Conservation (phyloP, 140 eudicot species). For the Stevia rebaudiana region DNA sequence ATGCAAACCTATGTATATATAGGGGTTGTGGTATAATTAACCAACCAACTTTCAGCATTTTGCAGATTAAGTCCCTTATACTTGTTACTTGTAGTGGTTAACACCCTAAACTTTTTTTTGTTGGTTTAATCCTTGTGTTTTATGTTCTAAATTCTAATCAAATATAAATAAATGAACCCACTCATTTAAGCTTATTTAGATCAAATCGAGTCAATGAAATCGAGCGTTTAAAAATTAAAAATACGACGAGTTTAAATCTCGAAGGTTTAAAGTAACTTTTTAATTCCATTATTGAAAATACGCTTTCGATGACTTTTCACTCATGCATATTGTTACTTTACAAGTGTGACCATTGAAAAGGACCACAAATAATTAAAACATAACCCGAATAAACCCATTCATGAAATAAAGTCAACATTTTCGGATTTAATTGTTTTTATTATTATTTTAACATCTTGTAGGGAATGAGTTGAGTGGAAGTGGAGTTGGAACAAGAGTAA, state of each 20-base stretch:
- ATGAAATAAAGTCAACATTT: neutral
- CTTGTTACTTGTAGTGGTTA: no score
- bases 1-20: no score
- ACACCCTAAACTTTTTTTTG: no score
- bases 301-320: neutral
- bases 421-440: neutral
- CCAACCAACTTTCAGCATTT: no score
- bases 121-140: no score
- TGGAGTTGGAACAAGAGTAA: conserved; percentile 68
- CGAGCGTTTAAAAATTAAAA: no score
- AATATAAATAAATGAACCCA: no score
- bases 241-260: neutral
- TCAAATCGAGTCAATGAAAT: no score
- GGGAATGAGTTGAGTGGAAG: conserved; percentile 82
- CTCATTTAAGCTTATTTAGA: neutral
- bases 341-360: neutral
- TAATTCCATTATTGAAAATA: neutral
- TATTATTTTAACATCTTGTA: conserved; percentile 22
- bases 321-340: neutral
- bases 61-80: no score
- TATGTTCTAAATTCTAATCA: no score
- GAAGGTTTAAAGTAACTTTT: neutral
- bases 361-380: no score
- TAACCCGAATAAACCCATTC: neutral
- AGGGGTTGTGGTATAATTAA: no score